Base-by-base conservation (phyloP, 202 grass and related monocot genomes). In the Setaria viridis region DNA sequence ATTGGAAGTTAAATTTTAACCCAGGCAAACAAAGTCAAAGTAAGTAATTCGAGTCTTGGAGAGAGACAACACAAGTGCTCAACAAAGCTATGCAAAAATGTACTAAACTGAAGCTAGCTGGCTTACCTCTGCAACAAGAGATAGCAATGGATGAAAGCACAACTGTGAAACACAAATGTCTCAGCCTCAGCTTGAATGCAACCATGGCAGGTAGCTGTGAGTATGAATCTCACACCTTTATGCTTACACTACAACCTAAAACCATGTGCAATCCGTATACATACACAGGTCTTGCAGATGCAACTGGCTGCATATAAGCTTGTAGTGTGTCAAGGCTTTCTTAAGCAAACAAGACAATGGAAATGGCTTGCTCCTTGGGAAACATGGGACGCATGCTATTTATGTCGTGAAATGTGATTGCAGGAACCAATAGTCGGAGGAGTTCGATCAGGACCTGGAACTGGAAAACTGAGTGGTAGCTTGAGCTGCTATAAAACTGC, bases 121-220 rank as follows among this genome's bases (percentile, higher is more conserved):
- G 1, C 58, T 30, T 89, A 97, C 94, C 91, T 87, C 84, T 83
- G 70, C 91, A 90, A 45, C 80, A 76, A 67, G 85, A 74, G 75
- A 83, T 70, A 74, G 32, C 29, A 21, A 77, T 85, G 66, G 64
- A 88, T 47, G 91, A n/a, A 56, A 97, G 15, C 43, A 76, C 78
- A 19, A 60, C 47, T 13, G 8, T 49, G 47, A 86, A 82, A 30
- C 71, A 72, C 30, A 95, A 9, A 39, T 87, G 49, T 9, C 19
- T 58, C 2, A 87, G 55, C 70, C 46, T 50, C 15, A 87, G 54
- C 75, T 81, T 82, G 63, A 94, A 32, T 55, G 70, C 74, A 74
- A 77, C 76, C 87, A 94, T 93, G n/a, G 48, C 59, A 74, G 70
- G 17, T 41, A 58, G 16, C 30, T 67, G 54, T 74, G 19, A 72